A percentile compares a stretch with the other conserved stretches of the same genome.
Evolutionary conservation across 179 eudicot genomes (phyloP).

Genomic region (Spergularia azorica): DNA sequence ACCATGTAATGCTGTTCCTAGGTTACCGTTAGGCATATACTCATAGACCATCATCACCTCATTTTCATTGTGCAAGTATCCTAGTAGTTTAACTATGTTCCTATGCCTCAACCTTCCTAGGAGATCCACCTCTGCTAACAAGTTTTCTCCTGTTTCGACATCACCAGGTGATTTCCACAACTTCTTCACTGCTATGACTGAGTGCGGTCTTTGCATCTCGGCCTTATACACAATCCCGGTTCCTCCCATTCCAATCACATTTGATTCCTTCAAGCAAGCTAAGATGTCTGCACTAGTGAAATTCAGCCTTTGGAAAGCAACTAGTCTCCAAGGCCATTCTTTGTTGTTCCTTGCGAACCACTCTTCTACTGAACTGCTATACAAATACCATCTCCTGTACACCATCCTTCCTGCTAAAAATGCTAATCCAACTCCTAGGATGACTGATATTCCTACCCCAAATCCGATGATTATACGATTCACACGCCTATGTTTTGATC

Average conservation of each 20-base stretch:
- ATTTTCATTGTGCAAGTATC: slow-evolving; percentile 70
- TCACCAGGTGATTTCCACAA: slow-evolving; percentile 59
- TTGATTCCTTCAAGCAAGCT: slow-evolving; percentile 65
- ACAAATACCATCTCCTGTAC: slow-evolving; percentile 66
- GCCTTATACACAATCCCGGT: slow-evolving; percentile 82
- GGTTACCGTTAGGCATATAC: slow-evolving; percentile 77
- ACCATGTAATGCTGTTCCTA: slow-evolving; percentile 74
- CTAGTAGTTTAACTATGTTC: slow-evolving; percentile 74
- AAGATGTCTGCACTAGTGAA: slow-evolving; percentile 72
- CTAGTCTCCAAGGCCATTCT: slow-evolving; percentile 91
- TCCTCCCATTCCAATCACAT: slow-evolving; percentile 82
- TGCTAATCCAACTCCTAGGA: slow-evolving; percentile 40
- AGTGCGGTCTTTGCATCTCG: slow-evolving; percentile 53
- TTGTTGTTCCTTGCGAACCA: slow-evolving; percentile 46
- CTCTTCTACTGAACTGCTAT: slow-evolving; percentile 48
- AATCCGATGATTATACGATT: slow-evolving; percentile 54
- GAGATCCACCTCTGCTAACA: slow-evolving; percentile 68
- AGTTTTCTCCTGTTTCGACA: slow-evolving; percentile 49
- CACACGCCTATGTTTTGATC: slow-evolving; percentile 30
- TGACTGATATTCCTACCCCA: slow-evolving; percentile 54
- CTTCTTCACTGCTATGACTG: slow-evolving; percentile 76
- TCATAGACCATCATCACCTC: slow-evolving; percentile 84
- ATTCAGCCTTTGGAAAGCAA: slow-evolving; percentile 83
- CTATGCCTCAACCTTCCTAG: slow-evolving; percentile 79
- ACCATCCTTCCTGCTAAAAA: slow-evolving; percentile 42